A percentile compares a stretch with the other conserved stretches of the same genome.
These are phyloP conservation scores for Chiua sp. DNA, from an alignment of 1,284 basidiomycete genomes.

Conservation along the genomic window DNA sequence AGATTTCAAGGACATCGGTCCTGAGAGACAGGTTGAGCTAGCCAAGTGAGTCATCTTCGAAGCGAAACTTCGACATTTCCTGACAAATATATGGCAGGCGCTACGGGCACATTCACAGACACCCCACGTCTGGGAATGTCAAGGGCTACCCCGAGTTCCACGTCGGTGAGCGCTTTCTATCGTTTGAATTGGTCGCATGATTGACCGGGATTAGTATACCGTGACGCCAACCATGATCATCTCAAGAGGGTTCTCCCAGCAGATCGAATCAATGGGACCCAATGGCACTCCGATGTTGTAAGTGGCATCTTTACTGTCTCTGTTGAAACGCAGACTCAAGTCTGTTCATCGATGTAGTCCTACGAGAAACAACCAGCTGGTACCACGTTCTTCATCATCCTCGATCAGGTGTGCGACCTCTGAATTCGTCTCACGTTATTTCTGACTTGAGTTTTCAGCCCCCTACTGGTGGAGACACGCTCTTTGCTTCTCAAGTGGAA, in stretches of 20 bases:
- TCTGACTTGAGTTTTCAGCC: constrained; percentile 5
- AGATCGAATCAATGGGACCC: constrained; percentile 35
- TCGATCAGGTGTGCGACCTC: constrained; percentile 40
- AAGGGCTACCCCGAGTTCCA: constrained; percentile 58
- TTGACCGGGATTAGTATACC: constrained; percentile 28
- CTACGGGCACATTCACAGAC: constrained; percentile 65
- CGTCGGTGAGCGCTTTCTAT: constrained; percentile 40
- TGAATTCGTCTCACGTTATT: background rate
- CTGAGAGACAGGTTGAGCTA: constrained; percentile 57
- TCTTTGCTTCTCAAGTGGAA: constrained; percentile 64
- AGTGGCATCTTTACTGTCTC: constrained; percentile 13
- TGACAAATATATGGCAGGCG: constrained; percentile 32
- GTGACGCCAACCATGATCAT: constrained; percentile 8
- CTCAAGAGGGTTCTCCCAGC: background rate
- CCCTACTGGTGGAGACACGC: constrained; percentile 56
- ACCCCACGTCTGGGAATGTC: constrained; percentile 58
- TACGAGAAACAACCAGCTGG: constrained; percentile 69
- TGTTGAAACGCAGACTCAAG: background rate
- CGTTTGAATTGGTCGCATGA: background rate
- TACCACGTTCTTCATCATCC: constrained; percentile 64
- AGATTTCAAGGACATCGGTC: constrained; percentile 59
- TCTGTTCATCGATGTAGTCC: constrained; percentile 31
- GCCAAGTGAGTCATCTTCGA: constrained; percentile 34
- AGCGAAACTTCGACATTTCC: background rate
- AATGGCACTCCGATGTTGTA: constrained; percentile 55